phyloP scores from a whole-genome alignment of 169 alveolate species.

The Cryptosporidium meleagridis region DNA sequence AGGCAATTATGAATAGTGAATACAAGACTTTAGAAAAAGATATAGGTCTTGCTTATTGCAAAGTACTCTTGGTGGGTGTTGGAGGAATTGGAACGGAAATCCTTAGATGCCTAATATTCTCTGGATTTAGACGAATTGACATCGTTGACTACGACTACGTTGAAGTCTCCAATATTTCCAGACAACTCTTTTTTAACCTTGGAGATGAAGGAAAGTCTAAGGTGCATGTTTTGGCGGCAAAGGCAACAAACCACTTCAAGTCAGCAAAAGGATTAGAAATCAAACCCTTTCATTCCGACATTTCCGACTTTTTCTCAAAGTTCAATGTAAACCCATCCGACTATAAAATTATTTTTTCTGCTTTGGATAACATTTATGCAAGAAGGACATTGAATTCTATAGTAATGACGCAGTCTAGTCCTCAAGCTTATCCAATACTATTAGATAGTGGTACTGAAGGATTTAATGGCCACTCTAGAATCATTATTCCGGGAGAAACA shows the following conservation, averaged over 20 bases:
- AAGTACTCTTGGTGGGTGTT: conserved; percentile 43
- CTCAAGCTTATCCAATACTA: conserved; percentile 8
- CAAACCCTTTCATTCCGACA: conserved; percentile 10
- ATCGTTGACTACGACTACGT: conserved; percentile 50
- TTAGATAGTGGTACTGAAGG: conserved; percentile 72
- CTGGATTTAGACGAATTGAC: conserved; percentile 56
- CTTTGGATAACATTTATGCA: conserved; percentile 47
- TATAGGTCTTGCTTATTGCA: conserved; percentile 4
- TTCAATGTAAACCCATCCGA: neutral
- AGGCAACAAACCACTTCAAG: neutral
- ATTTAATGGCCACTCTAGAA: conserved; percentile 56
- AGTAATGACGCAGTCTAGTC: neutral
- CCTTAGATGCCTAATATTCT: conserved; percentile 10
- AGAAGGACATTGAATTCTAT: conserved; percentile 46
- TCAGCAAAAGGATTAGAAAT: conserved; percentile 28
- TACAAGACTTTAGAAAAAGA: neutral
- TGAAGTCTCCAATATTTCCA: conserved; percentile 42
- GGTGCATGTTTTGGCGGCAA: conserved; percentile 33
- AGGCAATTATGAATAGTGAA: neutral
- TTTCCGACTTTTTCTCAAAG: neutral
- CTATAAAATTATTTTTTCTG: conserved; percentile 22
- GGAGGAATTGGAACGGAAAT: conserved; percentile 73
- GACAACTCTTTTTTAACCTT: conserved; percentile 27
- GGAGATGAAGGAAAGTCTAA: conserved; percentile 59
- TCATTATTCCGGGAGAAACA: conserved; percentile 33